Evolutionary conservation across 208 protist genomes (phyloP).

Genomic region (Crithidia brevicula): DNA sequence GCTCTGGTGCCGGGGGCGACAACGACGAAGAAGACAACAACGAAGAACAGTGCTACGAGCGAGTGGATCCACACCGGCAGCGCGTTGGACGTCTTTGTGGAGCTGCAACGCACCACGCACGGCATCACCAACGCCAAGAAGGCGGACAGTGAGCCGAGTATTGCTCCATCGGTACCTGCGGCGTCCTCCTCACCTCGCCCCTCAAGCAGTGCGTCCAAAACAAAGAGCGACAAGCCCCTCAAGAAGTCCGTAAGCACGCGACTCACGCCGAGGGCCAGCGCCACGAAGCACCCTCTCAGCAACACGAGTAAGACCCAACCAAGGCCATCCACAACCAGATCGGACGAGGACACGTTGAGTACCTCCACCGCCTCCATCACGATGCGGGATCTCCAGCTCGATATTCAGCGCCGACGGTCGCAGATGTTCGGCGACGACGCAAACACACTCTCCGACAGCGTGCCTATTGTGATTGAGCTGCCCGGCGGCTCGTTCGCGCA

Average conservation of each 20-base stretch:
- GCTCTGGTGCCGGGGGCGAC: neutral
- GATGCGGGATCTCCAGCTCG: conserved; percentile 58
- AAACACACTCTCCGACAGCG: conserved; percentile 12
- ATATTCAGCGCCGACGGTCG: conserved; percentile 49
- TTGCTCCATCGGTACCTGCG: neutral
- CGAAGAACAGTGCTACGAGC: conserved; percentile 18
- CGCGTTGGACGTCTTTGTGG: conserved; percentile 33
- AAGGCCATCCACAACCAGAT: too few relatives aligned
- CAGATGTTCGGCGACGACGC: conserved; percentile 53
- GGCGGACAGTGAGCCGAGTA: neutral
- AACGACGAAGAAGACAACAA: neutral
- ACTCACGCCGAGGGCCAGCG: conserved; percentile 10
- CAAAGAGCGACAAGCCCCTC: neutral
- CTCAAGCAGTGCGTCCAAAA: neutral
- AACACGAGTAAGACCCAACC: too few relatives aligned
- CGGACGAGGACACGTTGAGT: conserved; percentile 1
- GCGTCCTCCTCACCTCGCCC: neutral
- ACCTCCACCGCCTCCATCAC: conserved; percentile 20
- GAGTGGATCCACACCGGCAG: conserved; percentile 40
- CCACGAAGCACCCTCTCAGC: neutral
- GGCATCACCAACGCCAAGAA: conserved; percentile 13
- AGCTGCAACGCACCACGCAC: conserved; percentile 38
- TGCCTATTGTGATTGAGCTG: conserved; percentile 63
- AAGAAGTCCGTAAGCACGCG: neutral
- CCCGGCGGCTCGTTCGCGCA: conserved; percentile 18